phyloP scores from a whole-genome alignment of 257 asterid species.

The Salvia rosmarinus region DNA sequence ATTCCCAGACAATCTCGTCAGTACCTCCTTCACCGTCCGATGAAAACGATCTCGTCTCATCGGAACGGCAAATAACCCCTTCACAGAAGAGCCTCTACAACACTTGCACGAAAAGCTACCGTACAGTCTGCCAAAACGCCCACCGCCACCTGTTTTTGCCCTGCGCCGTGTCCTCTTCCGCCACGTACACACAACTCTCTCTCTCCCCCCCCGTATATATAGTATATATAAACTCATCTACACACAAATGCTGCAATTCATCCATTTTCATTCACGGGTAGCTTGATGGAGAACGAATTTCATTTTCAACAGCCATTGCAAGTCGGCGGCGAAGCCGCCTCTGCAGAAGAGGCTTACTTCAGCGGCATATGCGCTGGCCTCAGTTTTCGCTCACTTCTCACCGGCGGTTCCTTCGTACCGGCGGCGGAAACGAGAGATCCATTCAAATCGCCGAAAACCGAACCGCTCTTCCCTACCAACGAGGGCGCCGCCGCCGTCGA shows the following conservation, averaged over 20 bases:
- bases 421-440: conserved; percentile 21
- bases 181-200: conserved; percentile 35
- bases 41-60: conserved; percentile 11
- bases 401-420: conserved; percentile 24
- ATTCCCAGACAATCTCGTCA: conserved; percentile 37
- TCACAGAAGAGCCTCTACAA: not conserved
- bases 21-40: conserved; percentile 6
- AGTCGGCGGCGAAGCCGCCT: conserved; percentile 23
- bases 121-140: conserved; percentile 36
- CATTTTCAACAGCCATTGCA: conserved; percentile 19
- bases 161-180: not conserved
- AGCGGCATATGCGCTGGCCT: conserved; percentile 50
- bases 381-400: conserved; percentile 50
- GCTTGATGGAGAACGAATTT: conserved; percentile 40
- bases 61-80: conserved; percentile 17
- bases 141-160: conserved; percentile 25
- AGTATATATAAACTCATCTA: not conserved
- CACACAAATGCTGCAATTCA: not conserved
- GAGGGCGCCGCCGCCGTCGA: conserved; percentile 24
- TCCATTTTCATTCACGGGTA: not conserved
- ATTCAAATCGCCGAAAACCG: conserved; percentile 37
- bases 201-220: not conserved
- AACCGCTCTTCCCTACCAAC: conserved; percentile 31
- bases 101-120: conserved; percentile 24
- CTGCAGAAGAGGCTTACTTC: conserved; percentile 46